Base-by-base conservation (phyloP, 2,329 filamentous ascomycete genomes). In the Rhytidhysteron rufulum region DNA sequence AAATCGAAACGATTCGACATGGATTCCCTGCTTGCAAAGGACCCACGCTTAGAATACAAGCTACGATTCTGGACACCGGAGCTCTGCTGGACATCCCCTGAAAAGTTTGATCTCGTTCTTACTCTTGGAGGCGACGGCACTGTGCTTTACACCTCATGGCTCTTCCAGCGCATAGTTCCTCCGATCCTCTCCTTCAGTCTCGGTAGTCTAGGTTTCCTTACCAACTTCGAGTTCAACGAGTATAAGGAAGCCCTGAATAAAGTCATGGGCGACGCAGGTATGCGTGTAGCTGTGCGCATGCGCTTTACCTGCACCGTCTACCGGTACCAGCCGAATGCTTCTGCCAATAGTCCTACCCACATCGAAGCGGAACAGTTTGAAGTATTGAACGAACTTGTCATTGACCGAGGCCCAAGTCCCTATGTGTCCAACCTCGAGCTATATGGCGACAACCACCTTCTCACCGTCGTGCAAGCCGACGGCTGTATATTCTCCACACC, bases 231-330 rank as follows among this genome's bases (percentile, higher is more conserved):
- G 60, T 98, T 93, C 60, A 81, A 88, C 46, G 79, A 84, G 53
- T 96, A 95, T 73, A 89, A 88, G 67, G 76, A 86, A 43, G 87
- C 95, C 57, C 78, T 98, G 24, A 85, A 88, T 66, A 83, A 82
- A 39, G 80, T 97, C 52, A 95, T 98, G 89, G 89, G 89, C 45
- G 88, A 94, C 42, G 81, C 86, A 2, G 93, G 93, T 41, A 97
- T 98, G 91, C 85, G 91, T 39, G 91, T 97, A 45, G 97, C 95
- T 60, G 75, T 98, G 53, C 88, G 93, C 51, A 98, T 98, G 93
- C 86, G 93, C 47, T 98, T 98, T 66, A 98, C 93, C 13, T 97
- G 91, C 70, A 97, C 93, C 0, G 90, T 98, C 7, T 96, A 91
- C 71, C 85, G 91, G 32, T 77, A 84, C 50, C 57, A 63, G 41